Base-by-base conservation (phyloP, 257 asterid species). In the Scutellaria minor region DNA sequence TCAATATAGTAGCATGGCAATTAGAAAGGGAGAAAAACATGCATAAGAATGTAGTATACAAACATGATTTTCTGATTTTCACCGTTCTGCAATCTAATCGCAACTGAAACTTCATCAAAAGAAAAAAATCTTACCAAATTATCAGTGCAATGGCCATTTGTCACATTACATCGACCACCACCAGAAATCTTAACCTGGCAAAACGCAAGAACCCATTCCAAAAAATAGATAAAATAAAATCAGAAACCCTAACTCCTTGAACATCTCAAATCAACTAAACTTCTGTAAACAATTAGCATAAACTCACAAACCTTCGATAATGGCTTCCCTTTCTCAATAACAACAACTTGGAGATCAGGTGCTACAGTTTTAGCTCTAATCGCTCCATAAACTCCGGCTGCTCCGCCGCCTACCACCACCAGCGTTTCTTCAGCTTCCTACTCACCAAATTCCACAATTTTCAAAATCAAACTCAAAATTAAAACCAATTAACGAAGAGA, bases 141-240 rank as follows among this genome's bases (percentile, higher is more conserved):
- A 78, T 94, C 97, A 63, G 66, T 77, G 69, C 75, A 87, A 79
- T 89, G 88, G 35, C 97, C 99, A 73, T 94, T 89, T 20, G 99
- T 94, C 77, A 94, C 97, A 57, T 94, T 94, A 81, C 99, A 94
- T 50, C 99, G 86, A 11, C 99, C 99, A 9, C 99, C 99, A 45
- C 99, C 99, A 53, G 97, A 94, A 72, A 94, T 89, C 84, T 86
- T 91, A 77, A 94, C 99, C 99, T 94, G 83, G 51, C 65, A 78
- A 83, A 70, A 54, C 40, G 41, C 68, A 12, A 55, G 20, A 67
- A 61, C 45, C 18, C 46, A 64, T 63, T 35, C 71, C 6, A 27
- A 9, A 10, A 20, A 13, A 1, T 3, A 3, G 1, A 22, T 14
- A 18, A 46, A 5, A 62, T 35, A 4, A n/a, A 1, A 7, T 22